Base-by-base conservation (phyloP, 192 early-diverging fungal species). In the Backusella mclennaniae region DNA sequence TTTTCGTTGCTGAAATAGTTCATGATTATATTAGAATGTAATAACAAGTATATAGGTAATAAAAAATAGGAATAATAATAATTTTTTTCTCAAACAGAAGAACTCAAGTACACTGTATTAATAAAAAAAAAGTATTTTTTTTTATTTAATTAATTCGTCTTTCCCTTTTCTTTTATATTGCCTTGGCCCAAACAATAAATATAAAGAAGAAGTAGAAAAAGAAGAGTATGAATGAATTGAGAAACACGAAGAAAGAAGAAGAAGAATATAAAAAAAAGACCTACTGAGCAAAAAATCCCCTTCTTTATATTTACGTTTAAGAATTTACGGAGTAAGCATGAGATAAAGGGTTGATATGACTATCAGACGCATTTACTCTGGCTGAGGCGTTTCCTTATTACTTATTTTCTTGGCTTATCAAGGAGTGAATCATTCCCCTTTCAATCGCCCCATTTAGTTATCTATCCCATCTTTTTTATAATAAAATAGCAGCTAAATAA, bases 381-480 rank as follows among this genome's bases (percentile, higher is more conserved):
- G 56, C 56, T 63, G 56, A 23, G 56, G 56, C 53, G 53, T 29
- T 63, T 63, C 12, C 23, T 63, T 56, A n/a, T 63, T 29, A 49
- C n/a, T 49, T 49, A 49, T 63, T 63, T 63, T 63, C 56, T 63
- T 63, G 56, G 56, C 21, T 63, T 29, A 63, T 63, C 56, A 29
- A 63, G 26, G 26, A 63, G 56, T 23, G 11, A 11, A 29, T 15
- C 56, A 63, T 63, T 23, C 56, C 56, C 38, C 23, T 63, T 63
- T 26, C 11, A 26, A 59, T 59, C 26, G 21, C 53, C 23, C 21
- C 53, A 59, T 59, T 59, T 59, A 26, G 53, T 26, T 59, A 63
- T 63, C 23, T 29, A 14, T 63, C 56, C 12, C 46, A 29, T 63
- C 23, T 63, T 23, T 63, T 63, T 29, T 63, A 29, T 63, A 63